Conservation (phyloP, 106 monocot species). For the Gastrodia elata region DNA sequence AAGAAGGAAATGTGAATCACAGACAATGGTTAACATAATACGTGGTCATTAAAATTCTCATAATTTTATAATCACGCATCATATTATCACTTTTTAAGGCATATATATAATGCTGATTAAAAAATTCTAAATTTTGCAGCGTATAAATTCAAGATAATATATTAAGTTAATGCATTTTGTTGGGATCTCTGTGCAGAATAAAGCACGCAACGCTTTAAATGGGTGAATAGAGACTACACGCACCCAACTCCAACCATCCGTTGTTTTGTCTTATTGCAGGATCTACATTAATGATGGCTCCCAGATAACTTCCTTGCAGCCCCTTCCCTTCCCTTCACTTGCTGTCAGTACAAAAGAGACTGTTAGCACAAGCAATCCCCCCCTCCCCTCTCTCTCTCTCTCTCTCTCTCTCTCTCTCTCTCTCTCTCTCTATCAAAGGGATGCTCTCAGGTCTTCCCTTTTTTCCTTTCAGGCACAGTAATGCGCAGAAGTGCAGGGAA, state of each 20-base stretch:
- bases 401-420: slow-evolving; percentile 14
- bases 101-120: no score
- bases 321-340: slow-evolving; percentile 11
- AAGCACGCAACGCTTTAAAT: slow-evolving; percentile 99
- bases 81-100: no score
- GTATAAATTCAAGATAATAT: no score
- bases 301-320: slow-evolving; percentile 52
- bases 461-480: neutral
- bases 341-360: slow-evolving; percentile 41
- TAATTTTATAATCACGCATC: no score
- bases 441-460: neutral
- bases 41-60: no score
- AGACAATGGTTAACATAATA: no score
- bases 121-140: no score
- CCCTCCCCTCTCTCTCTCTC: slow-evolving; percentile 7
- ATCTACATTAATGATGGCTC: slow-evolving; percentile 78
- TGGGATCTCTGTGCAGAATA: slow-evolving; percentile 13
- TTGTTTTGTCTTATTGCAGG: slow-evolving; percentile 71
- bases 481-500: neutral
- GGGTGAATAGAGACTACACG: slow-evolving; percentile 91
- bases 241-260: slow-evolving; percentile 53
- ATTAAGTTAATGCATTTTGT: no score
- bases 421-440: neutral
- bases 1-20: no score
- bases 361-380: slow-evolving; percentile 43